phyloP scores from a whole-genome alignment of 495 filamentous ascomycete species.

The Hyphodiscus hymeniophilus region DNA sequence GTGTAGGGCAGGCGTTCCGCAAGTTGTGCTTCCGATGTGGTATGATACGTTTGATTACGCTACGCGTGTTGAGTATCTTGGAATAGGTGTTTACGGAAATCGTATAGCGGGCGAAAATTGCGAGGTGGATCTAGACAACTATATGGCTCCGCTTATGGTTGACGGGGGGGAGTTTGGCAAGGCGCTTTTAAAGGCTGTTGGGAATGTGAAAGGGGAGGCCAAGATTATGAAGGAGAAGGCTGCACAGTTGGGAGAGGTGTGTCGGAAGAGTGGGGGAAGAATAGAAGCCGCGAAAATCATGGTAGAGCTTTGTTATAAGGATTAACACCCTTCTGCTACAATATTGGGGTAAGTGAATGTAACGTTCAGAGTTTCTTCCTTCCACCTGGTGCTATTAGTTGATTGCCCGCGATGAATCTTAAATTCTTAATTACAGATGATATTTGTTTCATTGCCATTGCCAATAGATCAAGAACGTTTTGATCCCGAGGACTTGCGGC shows the following conservation, averaged over 20 bases:
- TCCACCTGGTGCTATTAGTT: too few species aligned
- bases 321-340: too few species aligned
- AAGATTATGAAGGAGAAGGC: background rate
- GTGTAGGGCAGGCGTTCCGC: conserved; percentile 36
- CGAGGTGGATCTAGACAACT: background rate
- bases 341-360: too few species aligned
- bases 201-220: background rate
- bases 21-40: conserved; percentile 42
- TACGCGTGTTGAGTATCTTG: conserved; percentile 35
- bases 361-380: too few species aligned
- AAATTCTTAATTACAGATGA: too few species aligned
- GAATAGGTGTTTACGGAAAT: conserved; percentile 40
- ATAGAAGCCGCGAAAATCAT: background rate
- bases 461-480: too few species aligned
- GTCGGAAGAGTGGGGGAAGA: background rate
- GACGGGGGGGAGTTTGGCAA: conserved; percentile 11
- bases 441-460: too few species aligned
- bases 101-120: conserved; percentile 19
- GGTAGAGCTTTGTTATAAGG: too few species aligned
- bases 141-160: background rate
- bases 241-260: background rate
- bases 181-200: conserved; percentile 7
- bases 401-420: too few species aligned
- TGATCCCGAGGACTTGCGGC: too few species aligned
- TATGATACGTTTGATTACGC: conserved; percentile 42